Conservation (phyloP, 2,329 filamentous ascomycete species). For the Colletotrichum eleusines region DNA sequence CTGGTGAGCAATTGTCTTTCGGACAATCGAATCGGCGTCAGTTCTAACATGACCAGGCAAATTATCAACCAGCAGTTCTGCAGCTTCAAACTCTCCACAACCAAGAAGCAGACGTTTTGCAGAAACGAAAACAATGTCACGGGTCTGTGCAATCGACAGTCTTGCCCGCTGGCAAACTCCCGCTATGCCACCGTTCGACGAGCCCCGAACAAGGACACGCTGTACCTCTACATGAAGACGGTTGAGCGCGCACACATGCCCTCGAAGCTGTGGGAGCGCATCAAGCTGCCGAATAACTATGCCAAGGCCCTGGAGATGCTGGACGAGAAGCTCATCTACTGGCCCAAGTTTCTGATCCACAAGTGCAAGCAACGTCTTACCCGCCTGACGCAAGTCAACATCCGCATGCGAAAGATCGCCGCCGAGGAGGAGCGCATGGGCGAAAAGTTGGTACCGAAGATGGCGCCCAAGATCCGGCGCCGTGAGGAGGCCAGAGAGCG, state of each 20-base stretch:
- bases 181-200: slow-evolving; percentile 93
- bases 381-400: slow-evolving; percentile 89
- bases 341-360: slow-evolving; percentile 92
- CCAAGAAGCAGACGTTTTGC: slow-evolving; percentile 92
- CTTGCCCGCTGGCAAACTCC: slow-evolving; percentile 90
- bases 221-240: slow-evolving; percentile 98
- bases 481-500: slow-evolving; percentile 81
- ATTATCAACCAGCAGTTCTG: slow-evolving; percentile 97
- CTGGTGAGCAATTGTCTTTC: slow-evolving; percentile 60
- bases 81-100: slow-evolving; percentile 91
- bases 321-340: slow-evolving; percentile 89
- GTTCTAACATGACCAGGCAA: slow-evolving; percentile 60
- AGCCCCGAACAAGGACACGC: slow-evolving; percentile 81
- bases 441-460: slow-evolving; percentile 86
- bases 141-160: slow-evolving; percentile 86
- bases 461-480: slow-evolving; percentile 89
- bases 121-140: slow-evolving; percentile 93
- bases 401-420: slow-evolving; percentile 81
- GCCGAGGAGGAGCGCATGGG: slow-evolving; percentile 91
- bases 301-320: slow-evolving; percentile 88
- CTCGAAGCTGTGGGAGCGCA: slow-evolving; percentile 92
- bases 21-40: not conserved
- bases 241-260: slow-evolving; percentile 90
- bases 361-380: slow-evolving; percentile 98
- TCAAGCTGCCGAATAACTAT: slow-evolving; percentile 92